These are phyloP conservation scores for Yarrowia divulgata DNA, from an alignment of 805 yeast genomes.

Conservation along the genomic window DNA sequence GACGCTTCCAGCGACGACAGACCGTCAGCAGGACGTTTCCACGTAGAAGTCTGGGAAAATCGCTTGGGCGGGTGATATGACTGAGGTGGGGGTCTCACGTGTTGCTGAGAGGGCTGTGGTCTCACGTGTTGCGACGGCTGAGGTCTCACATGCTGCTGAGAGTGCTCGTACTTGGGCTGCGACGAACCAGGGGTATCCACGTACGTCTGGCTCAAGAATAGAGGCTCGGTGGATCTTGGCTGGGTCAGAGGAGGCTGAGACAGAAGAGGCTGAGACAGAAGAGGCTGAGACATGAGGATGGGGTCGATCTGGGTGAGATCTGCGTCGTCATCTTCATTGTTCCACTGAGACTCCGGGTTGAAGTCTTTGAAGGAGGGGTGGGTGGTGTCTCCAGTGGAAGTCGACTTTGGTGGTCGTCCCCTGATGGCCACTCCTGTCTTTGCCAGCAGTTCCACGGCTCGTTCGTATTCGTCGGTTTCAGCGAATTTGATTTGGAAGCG, in stretches of 20 bases:
- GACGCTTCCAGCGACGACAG: background rate
- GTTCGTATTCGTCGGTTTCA: background rate
- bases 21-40: background rate
- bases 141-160: too few relatives aligned
- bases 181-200: background rate
- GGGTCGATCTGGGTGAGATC: conserved; percentile 14
- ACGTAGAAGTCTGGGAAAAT: conserved; percentile 7
- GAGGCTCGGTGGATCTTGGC: background rate
- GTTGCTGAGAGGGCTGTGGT: background rate
- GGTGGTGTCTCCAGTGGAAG: background rate
- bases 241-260: background rate
- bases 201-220: background rate
- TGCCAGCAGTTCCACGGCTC: conserved; percentile 1
- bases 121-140: background rate
- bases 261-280: background rate
- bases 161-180: background rate
- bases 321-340: background rate
- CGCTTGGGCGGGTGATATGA: background rate
- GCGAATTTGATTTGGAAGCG: conserved; percentile 32
- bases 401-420: background rate
- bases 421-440: conserved; percentile 20
- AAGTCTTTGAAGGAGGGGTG: conserved; percentile 10
- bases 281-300: background rate
- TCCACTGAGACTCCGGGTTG: conserved; percentile 20
- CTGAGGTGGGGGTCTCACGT: background rate